A percentile compares a stretch with the other conserved stretches of the same genome.
Conservation (phyloP, 1,139 yeast species). For the Tardiomyces digboiensis region DNA sequence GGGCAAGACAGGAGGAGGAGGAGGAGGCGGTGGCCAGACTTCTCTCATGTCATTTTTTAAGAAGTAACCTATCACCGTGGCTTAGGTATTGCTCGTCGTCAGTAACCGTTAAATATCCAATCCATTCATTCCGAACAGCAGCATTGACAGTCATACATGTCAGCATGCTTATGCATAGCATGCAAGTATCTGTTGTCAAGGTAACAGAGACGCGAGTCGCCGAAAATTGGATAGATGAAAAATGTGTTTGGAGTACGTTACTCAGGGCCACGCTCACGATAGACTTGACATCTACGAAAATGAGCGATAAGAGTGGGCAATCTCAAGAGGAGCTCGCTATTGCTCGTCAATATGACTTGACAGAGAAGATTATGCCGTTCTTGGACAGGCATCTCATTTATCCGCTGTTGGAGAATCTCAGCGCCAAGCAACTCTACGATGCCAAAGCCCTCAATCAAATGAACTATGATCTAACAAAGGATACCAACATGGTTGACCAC, state of each 20-base stretch:
- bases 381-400: constrained; percentile 49
- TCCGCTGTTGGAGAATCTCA: constrained; percentile 41
- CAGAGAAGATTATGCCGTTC: constrained; percentile 42
- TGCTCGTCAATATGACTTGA: constrained; percentile 34
- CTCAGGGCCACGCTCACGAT: not conserved
- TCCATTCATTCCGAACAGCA: no score
- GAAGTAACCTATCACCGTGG: constrained; percentile 3
- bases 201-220: not conserved
- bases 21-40: constrained; percentile 8
- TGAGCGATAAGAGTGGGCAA: not conserved
- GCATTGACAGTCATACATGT: no score
- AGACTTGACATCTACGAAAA: not conserved
- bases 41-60: constrained; percentile 14
- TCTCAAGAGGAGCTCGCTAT: constrained; percentile 1
- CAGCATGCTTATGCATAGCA: no score
- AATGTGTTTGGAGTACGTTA: not conserved
- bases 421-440: constrained; percentile 35
- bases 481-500: constrained; percentile 45
- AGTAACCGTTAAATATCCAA: no score
- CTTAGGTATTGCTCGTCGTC: no score
- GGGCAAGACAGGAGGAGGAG: constrained; percentile 4
- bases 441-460: constrained; percentile 35
- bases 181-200: not conserved
- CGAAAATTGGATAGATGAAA: not conserved
- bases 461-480: constrained; percentile 43